Evolutionary conservation across 768 basidiomycete genomes (phyloP).

Genomic region (Heimioporus sp.): DNA sequence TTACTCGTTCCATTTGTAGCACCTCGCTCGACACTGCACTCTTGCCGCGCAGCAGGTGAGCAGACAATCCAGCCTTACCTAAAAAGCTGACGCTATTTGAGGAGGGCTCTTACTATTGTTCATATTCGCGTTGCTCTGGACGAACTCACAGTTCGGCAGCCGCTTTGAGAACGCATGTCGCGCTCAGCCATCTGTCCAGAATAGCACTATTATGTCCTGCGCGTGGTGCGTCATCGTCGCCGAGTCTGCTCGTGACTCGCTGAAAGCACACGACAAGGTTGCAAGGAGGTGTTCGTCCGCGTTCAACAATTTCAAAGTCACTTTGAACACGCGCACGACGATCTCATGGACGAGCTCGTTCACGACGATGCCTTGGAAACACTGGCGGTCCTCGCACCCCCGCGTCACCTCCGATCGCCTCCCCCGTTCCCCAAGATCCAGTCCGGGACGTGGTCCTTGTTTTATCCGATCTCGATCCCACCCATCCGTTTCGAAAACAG

Average conservation of each 20-base stretch:
- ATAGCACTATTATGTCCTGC: constrained; percentile 25
- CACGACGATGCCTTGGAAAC: constrained; percentile 15
- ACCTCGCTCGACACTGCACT: constrained; percentile 25
- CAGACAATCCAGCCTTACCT: neutral
- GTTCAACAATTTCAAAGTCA: constrained; percentile 23
- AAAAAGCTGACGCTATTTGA: neutral
- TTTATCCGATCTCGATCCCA: constrained; percentile 10
- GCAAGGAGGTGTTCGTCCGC: constrained; percentile 24
- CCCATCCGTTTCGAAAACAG: constrained; percentile 4
- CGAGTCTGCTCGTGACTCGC: neutral
- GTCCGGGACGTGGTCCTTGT: neutral
- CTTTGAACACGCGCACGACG: constrained; percentile 20
- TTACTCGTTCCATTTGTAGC: constrained; percentile 16
- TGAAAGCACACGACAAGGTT: constrained; percentile 22
- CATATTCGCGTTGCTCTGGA: constrained; percentile 27
- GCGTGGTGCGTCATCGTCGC: constrained; percentile 15
- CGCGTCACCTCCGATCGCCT: constrained; percentile 15
- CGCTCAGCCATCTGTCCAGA: constrained; percentile 31
- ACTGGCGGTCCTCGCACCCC: constrained; percentile 17
- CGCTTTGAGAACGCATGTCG: constrained; percentile 24
- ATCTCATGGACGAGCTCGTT: constrained; percentile 15
- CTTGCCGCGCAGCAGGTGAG: constrained; percentile 14
- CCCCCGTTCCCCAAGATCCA: constrained; percentile 10
- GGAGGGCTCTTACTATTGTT: constrained; percentile 29
- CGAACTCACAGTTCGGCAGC: constrained; percentile 18